A percentile compares a stretch with the other conserved stretches of the same genome.
Conservation (phyloP, 2,329 filamentous ascomycete species). For the Pyricularia sp. region DNA sequence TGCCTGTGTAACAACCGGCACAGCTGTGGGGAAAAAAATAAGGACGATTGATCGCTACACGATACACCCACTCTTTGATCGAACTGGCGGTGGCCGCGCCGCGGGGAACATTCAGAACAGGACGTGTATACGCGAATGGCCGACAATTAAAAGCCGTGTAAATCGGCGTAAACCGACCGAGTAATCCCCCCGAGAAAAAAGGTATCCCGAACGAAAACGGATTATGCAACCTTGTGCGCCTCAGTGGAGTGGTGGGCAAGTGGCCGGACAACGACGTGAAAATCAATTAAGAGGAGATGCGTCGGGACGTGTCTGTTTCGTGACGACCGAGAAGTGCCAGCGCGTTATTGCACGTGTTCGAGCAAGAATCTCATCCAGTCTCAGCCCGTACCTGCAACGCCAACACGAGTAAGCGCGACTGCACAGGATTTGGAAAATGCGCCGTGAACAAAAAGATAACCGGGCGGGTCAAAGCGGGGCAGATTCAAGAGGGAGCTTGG, state of each 20-base stretch:
- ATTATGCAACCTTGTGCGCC: background rate
- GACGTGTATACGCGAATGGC: background rate
- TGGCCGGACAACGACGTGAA: slow-evolving; percentile 1
- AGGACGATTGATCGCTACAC: slow-evolving; percentile 2
- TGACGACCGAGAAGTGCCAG: slow-evolving; percentile 8
- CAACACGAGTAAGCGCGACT: background rate
- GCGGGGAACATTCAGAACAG: background rate
- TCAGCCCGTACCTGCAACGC: background rate
- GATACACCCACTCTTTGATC: background rate
- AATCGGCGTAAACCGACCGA: background rate
- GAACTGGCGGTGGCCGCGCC: background rate
- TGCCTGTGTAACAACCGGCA: background rate
- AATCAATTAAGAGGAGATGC: slow-evolving; percentile 13
- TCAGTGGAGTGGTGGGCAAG: background rate
- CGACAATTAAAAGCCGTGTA: background rate
- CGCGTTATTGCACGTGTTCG: background rate
- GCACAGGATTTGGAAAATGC: background rate
- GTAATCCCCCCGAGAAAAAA: background rate
- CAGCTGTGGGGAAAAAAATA: background rate
- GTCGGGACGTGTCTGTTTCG: slow-evolving; percentile 14
- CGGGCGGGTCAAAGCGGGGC: background rate
- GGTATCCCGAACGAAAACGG: background rate
- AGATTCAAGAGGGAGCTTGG: background rate
- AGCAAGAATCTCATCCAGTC: background rate
- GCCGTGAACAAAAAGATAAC: background rate